A percentile compares a stretch with the other conserved stretches of the same genome.
phyloP scores from a whole-genome alignment of 2,329 filamentous ascomycete species.

The Penicillium sp. region DNA sequence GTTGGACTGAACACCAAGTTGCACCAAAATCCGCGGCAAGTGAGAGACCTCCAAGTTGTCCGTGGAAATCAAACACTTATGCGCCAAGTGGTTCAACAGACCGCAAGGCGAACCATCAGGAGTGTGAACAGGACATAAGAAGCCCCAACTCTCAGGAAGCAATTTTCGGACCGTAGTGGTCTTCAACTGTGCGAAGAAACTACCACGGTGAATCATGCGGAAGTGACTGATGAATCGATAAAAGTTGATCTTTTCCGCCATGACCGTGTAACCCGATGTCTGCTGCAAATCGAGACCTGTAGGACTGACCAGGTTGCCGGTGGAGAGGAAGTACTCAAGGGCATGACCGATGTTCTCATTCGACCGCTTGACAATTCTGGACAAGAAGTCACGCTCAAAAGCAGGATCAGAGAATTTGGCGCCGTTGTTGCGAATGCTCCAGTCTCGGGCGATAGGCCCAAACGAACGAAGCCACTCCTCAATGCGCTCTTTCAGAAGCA shows the following conservation, averaged over 20 bases:
- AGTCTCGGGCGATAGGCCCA: slow-evolving; percentile 49
- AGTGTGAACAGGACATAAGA: slow-evolving; percentile 94
- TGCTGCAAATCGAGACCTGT: slow-evolving; percentile 93
- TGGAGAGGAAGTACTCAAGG: slow-evolving; percentile 93
- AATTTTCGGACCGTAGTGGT: slow-evolving; percentile 95
- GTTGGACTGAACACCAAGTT: slow-evolving; percentile 69
- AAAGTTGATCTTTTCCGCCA: slow-evolving; percentile 98
- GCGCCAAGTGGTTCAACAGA: slow-evolving; percentile 86
- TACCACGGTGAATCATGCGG: slow-evolving; percentile 97
- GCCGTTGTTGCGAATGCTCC: slow-evolving; percentile 48
- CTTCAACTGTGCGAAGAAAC: slow-evolving; percentile 96
- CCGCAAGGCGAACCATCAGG: slow-evolving; percentile 94
- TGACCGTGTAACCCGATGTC: slow-evolving; percentile 88
- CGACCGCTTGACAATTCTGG: slow-evolving; percentile 69
- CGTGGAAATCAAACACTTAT: slow-evolving; percentile 89
- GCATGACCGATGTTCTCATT: slow-evolving; percentile 84
- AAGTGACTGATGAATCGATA: slow-evolving; percentile 98
- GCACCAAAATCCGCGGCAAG: slow-evolving; percentile 65
- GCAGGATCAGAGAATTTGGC: slow-evolving; percentile 65
- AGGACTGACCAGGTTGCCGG: slow-evolving; percentile 84
- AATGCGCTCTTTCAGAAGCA: slow-evolving; percentile 89
- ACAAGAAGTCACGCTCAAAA: slow-evolving; percentile 73
- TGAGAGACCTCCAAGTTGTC: slow-evolving; percentile 65
- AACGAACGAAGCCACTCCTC: slow-evolving; percentile 81
- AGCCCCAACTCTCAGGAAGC: slow-evolving; percentile 94